Evolutionary conservation across 106 monocot species (phyloP).

Genomic region (Amphibolis antarctica): DNA sequence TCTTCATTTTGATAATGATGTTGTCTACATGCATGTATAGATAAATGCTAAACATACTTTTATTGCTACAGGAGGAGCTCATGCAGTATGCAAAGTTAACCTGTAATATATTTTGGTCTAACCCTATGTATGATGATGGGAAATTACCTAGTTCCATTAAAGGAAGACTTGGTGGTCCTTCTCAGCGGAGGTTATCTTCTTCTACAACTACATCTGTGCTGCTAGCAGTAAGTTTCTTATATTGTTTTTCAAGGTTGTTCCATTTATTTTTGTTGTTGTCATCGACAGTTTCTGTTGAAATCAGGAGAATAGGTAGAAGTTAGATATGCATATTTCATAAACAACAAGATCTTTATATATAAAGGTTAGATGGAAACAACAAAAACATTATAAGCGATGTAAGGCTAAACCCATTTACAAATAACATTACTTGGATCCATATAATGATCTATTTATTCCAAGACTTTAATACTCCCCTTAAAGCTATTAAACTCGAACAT

Average conservation of each 20-base stretch:
- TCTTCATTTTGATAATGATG: neutral
- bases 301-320: too few species aligned
- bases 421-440: too few species aligned
- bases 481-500: too few species aligned
- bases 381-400: too few species aligned
- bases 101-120: slow-evolving; percentile 49
- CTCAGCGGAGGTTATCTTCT: slow-evolving; percentile 53
- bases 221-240: slow-evolving; percentile 51
- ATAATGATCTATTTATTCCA: too few species aligned
- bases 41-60: too few species aligned
- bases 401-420: too few species aligned
- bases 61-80: slow-evolving; percentile 40
- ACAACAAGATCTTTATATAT: too few species aligned
- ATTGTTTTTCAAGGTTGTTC: neutral
- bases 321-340: too few species aligned
- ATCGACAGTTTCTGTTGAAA: too few species aligned
- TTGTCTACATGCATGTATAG: neutral
- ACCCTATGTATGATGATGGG: slow-evolving; percentile 7
- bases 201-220: slow-evolving; percentile 43
- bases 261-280: neutral
- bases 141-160: slow-evolving; percentile 50
- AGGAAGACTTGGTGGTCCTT: slow-evolving; percentile 91
- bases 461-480: too few species aligned
- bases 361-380: too few species aligned
- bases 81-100: slow-evolving; percentile 30